Evolutionary conservation across 2,329 filamentous ascomycete genomes (phyloP).

Genomic region (Immersiporthe knoxdaviesiana): DNA sequence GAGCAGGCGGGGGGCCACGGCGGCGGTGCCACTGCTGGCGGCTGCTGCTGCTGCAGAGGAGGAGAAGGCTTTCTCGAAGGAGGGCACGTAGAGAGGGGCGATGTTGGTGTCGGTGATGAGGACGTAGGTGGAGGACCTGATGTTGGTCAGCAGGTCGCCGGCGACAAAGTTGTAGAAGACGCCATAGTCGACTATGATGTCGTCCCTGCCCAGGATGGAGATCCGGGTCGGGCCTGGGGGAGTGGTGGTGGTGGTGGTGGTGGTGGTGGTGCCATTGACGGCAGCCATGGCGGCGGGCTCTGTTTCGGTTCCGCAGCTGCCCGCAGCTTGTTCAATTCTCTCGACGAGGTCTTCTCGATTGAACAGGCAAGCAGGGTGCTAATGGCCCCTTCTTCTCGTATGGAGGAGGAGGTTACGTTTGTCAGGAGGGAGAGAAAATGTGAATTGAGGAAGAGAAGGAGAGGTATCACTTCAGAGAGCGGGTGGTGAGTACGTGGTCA

Average conservation of each 20-base stretch:
- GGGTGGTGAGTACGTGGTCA: background rate
- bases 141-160: slow-evolving; percentile 75
- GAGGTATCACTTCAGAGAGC: background rate
- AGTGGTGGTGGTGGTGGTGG: slow-evolving; percentile 21
- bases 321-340: slow-evolving; percentile 25
- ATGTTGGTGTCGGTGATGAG: slow-evolving; percentile 97
- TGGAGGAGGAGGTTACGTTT: background rate
- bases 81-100: slow-evolving; percentile 75
- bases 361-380: slow-evolving; percentile 18
- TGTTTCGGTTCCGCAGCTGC: slow-evolving; percentile 14
- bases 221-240: slow-evolving; percentile 59
- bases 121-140: slow-evolving; percentile 88
- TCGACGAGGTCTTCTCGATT: background rate
- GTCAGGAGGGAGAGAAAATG: background rate
- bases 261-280: slow-evolving; percentile 20
- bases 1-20: slow-evolving; percentile 69
- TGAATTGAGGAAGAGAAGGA: background rate
- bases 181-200: slow-evolving; percentile 89
- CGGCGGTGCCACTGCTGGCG: slow-evolving; percentile 38
- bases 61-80: slow-evolving; percentile 71
- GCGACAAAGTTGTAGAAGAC: slow-evolving; percentile 85
- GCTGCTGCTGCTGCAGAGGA: slow-evolving; percentile 38
- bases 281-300: slow-evolving; percentile 31
- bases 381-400: background rate
- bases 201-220: slow-evolving; percentile 83